Evolutionary conservation across 768 basidiomycete genomes (phyloP).

Genomic region (Infundibulicybe gibba): DNA sequence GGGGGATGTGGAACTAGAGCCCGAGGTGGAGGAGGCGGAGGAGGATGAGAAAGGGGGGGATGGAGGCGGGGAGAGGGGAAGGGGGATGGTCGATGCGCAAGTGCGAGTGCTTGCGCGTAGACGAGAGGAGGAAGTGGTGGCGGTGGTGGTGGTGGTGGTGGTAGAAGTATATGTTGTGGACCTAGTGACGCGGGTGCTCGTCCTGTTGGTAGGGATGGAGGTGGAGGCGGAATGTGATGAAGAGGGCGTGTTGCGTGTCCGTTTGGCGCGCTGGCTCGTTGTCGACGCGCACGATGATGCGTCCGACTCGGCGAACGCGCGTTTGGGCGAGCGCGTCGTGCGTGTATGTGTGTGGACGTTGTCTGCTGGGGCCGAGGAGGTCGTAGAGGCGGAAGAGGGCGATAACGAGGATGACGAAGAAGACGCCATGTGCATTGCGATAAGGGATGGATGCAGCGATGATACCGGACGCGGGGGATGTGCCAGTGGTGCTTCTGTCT

Average conservation of each 20-base stretch:
- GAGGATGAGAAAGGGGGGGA: conserved; percentile 18
- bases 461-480: conserved; percentile 5
- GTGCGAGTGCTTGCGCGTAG: too few relatives aligned
- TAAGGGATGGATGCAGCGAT: conserved; percentile 25
- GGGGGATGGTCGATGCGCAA: conserved; percentile 7
- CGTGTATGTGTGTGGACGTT: conserved; percentile 2
- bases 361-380: conserved; percentile 3
- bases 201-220: not conserved
- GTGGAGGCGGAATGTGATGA: not conserved
- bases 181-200: conserved; percentile 4
- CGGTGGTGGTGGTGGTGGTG: conserved; percentile 8
- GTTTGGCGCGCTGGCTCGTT: conserved; percentile 5
- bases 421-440: conserved; percentile 12
- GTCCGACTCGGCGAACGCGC: conserved; percentile 31
- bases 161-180: conserved; percentile 10
- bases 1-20: conserved; percentile 14
- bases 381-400: conserved; percentile 3
- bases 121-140: conserved; percentile 7
- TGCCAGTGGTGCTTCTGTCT: conserved; percentile 1
- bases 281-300: conserved; percentile 10
- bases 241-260: conserved; percentile 1
- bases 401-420: conserved; percentile 32
- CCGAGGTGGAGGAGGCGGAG: conserved; percentile 13
- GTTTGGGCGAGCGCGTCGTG: conserved; percentile 39
- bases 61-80: conserved; percentile 14